Percentiles rank a stretch among this genome's conserved stretches.
Evolutionary conservation across 164 flowering plant species (phyloP).

Genomic region (Warburgia ugandensis): DNA sequence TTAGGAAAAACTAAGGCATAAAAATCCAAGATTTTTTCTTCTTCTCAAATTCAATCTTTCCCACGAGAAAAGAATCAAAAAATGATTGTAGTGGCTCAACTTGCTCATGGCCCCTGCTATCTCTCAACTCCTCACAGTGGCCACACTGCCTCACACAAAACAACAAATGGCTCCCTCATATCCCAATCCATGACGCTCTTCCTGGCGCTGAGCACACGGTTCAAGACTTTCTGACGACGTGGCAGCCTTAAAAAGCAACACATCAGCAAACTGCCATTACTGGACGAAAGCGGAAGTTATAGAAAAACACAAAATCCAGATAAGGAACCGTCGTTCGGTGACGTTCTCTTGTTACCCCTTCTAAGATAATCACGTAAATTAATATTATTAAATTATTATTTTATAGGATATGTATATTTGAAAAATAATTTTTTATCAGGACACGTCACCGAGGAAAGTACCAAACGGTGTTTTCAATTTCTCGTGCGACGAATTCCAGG

Average conservation of each 20-base stretch:
- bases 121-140: not conserved
- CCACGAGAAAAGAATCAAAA: no score
- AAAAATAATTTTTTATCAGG: no score
- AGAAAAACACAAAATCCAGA: conserved; percentile 20
- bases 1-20: not conserved
- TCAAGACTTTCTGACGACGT: not conserved
- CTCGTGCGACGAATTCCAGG: no score
- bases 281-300: not conserved
- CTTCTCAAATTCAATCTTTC: no score
- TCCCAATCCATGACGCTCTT: not conserved
- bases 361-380: no score
- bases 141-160: not conserved
- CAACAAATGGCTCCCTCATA: not conserved
- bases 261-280: not conserved
- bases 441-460: no score
- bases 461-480: no score
- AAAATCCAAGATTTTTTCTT: no score
- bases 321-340: conserved; percentile 18
- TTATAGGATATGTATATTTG: no score
- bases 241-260: not conserved
- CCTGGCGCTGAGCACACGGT: not conserved
- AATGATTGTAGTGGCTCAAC: not conserved
- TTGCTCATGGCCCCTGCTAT: not conserved
- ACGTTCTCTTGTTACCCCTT: conserved; percentile 10
- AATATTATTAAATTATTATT: no score